Base-by-base conservation (phyloP, 768 basidiomycete species). In the Chalciporus sphaerocephalus region DNA sequence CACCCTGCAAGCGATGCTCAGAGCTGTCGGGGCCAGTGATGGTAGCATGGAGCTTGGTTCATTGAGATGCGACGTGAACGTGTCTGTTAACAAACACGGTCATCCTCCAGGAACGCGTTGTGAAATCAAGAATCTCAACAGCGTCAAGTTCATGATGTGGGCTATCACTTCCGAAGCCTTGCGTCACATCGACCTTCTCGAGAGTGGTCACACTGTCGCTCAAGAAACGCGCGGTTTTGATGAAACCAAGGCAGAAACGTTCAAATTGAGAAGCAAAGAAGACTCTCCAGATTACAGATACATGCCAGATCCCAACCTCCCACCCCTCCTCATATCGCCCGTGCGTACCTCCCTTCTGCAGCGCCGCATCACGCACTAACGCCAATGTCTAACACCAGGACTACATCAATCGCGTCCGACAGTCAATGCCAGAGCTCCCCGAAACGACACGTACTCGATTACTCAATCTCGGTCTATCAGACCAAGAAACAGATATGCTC, bases 11-110 rank as follows among this genome's bases (percentile, higher is more conserved):
- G 76, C 82, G 4, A 58, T 96, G 15, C 69, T 98, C 7, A 78
- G 94, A 15, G 76, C 88, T 13, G 73, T 95, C 3, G 92, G 91
- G 0, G 83, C 90, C 0, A 92, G 92, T 51, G 92, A 95, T 61
- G 93, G 91, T 1, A 94, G 94, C 58, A 98, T 98, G 96, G 96
- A 99, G 55, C 84, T 92, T 65, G 95, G 95, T 1, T 97, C 94
- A 6, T 73, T 98, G 24, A 76, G 96, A 32, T 94, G 93, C 51
- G 96, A 99, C 58, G 89, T 95, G 22, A 98, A 99, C 57, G 85
- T 98, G 5, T 97, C 95, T 5, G 80, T 97, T 6, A 87, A 91
- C 57, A 76, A 76, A 38, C 61, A 69, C 33, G 83, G 84, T 8
- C 67, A 76, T 6, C 65, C 78, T 4, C 81, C 69, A 1, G 85